A percentile compares a stretch with the other conserved stretches of the same genome.
Conservation (phyloP, 2,329 filamentous ascomycete genomes). For the Botryosphaeria dothidea region DNA sequence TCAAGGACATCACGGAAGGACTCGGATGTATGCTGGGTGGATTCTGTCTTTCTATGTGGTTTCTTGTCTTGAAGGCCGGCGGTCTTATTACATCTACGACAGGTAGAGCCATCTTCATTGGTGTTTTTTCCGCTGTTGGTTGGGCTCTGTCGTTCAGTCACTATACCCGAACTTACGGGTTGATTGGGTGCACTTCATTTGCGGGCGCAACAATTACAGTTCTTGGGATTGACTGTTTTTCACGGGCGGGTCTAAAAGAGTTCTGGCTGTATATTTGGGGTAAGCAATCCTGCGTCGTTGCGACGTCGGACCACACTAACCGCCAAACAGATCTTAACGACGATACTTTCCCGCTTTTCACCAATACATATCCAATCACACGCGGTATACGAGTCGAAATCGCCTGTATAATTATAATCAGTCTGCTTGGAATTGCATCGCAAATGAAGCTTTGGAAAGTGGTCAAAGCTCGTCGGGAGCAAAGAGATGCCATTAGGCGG, state of each 20-base stretch:
- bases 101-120: constrained; percentile 74
- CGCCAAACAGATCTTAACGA: constrained; percentile 65
- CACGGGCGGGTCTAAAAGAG: constrained; percentile 85
- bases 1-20: constrained; percentile 80
- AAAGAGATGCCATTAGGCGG: constrained; percentile 47
- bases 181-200: constrained; percentile 78
- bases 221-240: constrained; percentile 89
- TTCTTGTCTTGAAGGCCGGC: constrained; percentile 74
- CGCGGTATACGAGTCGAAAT: constrained; percentile 84
- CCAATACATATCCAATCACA: constrained; percentile 79
- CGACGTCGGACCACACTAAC: background rate
- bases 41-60: constrained; percentile 88
- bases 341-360: constrained; percentile 74
- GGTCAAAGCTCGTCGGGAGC: constrained; percentile 57
- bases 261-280: constrained; percentile 95
- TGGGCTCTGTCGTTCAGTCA: constrained; percentile 70
- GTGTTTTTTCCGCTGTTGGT: constrained; percentile 65
- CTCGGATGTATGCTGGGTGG: constrained; percentile 86
- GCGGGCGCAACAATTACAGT: constrained; percentile 76
- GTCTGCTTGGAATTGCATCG: constrained; percentile 73
- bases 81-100: constrained; percentile 66
- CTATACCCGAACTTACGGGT: constrained; percentile 73
- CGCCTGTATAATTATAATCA: constrained; percentile 73
- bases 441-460: constrained; percentile 86
- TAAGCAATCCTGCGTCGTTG: constrained; percentile 36